phyloP scores from a whole-genome alignment of 352 stramenopile genomes.

The Globisporangium nodosum region DNA sequence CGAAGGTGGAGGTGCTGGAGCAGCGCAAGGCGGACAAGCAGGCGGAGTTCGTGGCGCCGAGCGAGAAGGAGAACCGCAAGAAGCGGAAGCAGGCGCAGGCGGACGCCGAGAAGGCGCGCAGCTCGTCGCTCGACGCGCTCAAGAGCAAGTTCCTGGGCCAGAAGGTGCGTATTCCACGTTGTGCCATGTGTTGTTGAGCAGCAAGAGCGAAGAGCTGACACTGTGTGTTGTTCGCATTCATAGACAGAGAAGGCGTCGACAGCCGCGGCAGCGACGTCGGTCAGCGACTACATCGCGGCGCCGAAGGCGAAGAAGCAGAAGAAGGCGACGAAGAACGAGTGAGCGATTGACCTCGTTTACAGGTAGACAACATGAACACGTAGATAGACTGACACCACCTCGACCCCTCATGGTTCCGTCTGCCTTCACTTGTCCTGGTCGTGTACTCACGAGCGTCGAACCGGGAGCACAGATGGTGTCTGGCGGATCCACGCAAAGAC shows the following conservation, averaged over 20 bases:
- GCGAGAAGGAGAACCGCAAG: constrained; percentile 69
- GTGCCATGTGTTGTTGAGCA: neutral
- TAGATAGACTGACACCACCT: too few species aligned
- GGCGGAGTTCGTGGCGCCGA: constrained; percentile 67
- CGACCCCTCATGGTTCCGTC: too few species aligned
- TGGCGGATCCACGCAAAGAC: too few species aligned
- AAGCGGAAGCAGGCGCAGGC: constrained; percentile 63
- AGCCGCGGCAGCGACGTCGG: constrained; percentile 20
- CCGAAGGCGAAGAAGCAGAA: constrained; percentile 51
- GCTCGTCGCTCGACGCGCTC: constrained; percentile 54
- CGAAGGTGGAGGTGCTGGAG: constrained; percentile 50
- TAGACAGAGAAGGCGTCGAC: constrained; percentile 31
- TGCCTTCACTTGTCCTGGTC: too few species aligned
- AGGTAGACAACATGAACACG: too few species aligned
- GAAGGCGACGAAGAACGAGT: constrained; percentile 28
- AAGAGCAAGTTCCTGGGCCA: constrained; percentile 83
- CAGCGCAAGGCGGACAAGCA: constrained; percentile 72
- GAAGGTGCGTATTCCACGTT: constrained; percentile 28
- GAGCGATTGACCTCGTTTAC: neutral
- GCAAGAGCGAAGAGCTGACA: neutral
- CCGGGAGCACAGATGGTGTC: too few species aligned
- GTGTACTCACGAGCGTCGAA: too few species aligned
- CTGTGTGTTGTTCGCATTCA: too few species aligned
- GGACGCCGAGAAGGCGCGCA: constrained; percentile 40
- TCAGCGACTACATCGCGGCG: constrained; percentile 60